Percentiles rank a stretch among this genome's conserved stretches.
phyloP scores from a whole-genome alignment of 345 rosid genomes.

The Citrus trifoliata region DNA sequence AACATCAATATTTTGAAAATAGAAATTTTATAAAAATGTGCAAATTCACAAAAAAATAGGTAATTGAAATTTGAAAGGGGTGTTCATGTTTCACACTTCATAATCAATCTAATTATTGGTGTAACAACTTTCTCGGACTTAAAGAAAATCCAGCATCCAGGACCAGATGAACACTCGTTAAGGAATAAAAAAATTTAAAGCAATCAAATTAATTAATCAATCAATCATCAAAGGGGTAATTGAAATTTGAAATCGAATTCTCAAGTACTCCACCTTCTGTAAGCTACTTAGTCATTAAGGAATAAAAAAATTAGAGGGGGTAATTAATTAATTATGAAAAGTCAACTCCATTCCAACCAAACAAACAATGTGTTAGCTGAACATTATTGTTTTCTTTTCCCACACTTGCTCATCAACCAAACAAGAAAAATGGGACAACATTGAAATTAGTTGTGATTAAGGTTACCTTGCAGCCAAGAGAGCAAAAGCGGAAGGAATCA shows the following conservation, averaged over 20 bases:
- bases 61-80: background rate
- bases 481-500: slow-evolving; percentile 93
- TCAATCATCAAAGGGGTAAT: too few relatives aligned
- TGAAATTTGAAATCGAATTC: background rate
- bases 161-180: too few relatives aligned
- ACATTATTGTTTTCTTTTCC: background rate
- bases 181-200: too few relatives aligned
- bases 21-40: background rate
- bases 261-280: background rate
- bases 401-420: slow-evolving; percentile 14
- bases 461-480: slow-evolving; percentile 95
- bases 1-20: background rate
- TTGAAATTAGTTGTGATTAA: background rate
- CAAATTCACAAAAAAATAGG: background rate
- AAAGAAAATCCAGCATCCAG: too few relatives aligned
- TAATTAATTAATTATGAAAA: background rate
- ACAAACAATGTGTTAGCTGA: background rate
- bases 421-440: background rate
- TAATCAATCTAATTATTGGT: background rate
- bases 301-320: background rate
- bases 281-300: background rate
- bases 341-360: slow-evolving; percentile 14
- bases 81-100: background rate
- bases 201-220: too few relatives aligned
- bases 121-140: too few relatives aligned